Evolutionary conservation across 202 grass and related monocot genomes (phyloP).

Genomic region (Dendrocalamus latiflorus): DNA sequence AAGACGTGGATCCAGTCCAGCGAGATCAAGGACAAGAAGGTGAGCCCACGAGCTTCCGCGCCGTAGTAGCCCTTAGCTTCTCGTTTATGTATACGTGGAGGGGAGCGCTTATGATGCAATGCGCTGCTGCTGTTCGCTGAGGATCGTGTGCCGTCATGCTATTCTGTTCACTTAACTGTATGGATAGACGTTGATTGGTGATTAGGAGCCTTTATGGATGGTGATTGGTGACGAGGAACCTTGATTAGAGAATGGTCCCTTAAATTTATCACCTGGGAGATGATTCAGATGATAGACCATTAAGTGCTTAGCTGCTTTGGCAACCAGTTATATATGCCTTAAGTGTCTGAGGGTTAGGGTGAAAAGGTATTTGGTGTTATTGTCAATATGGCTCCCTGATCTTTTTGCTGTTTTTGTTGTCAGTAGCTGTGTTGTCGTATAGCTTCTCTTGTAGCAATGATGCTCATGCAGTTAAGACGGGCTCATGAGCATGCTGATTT

Average conservation of each 20-base stretch:
- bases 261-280: not conserved
- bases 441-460: not conserved
- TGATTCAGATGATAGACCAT: not conserved
- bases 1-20: conserved; percentile 99
- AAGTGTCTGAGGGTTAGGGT: not conserved
- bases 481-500: not conserved
- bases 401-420: not conserved
- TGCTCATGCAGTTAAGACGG: not conserved
- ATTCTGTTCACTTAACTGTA: not conserved
- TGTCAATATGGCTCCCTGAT: not conserved
- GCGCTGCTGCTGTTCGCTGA: not conserved
- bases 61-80: not conserved
- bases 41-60: not conserved
- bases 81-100: not conserved
- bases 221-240: not conserved
- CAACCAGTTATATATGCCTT: not conserved
- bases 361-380: not conserved
- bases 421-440: not conserved
- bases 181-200: not conserved
- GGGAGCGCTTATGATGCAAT: not conserved
- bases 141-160: not conserved
- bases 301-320: not conserved
- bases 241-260: not conserved
- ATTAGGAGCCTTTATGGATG: not conserved
- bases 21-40: conserved; percentile 99